Evolutionary conservation across 148 eudicot species (phyloP), one percentile per base, ranked within the genome.

Genomic region (Rhododendron williamsianum): DNA sequence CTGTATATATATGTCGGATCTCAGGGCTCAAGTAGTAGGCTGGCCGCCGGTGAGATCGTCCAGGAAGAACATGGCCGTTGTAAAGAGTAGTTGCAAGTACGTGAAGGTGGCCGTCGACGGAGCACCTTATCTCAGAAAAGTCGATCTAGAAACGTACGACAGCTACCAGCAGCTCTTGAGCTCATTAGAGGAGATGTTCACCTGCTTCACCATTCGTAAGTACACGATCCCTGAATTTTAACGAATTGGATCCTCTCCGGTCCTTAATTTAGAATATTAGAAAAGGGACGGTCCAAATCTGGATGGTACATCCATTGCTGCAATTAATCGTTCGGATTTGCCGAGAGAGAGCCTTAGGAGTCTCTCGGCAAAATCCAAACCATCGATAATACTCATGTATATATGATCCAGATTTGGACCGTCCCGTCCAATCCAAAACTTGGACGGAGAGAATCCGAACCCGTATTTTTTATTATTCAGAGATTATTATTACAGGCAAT

Each of bases 31-130:
- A 81, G 85, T 88, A 43, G 89, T 86, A 51, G 92, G 92, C n/a
- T 90, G 92, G 92, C 92, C 92, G 2, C 92, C 92, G 51, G 90
- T 90, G 87, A 86, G 90, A 88, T 82, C 86, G 2, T 83, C 51
- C 30, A 77, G 92, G 81, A 88, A 88, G 78, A 90, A 87, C 60
- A 73, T 85, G 81, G 88, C 16, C 15, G 11, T 30, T 15, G 41
- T 81, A 10, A 10, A 48, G 83, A 77, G 13, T 76, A 81, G 18
- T 0, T 18, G 91, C 51, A 90, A 90, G 43, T 90, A 81, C 19
- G 95, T 93, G 85, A 96, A 96, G 78, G 98, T 96, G 83, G 97
- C 93, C 2, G 98, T 94, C 3, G 99, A 96, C 74, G 99, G 99
- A 82, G 99, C 99, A 46, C 99, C 99, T 1, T 96, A 90, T 82